Evolutionary conservation across 345 rosid species (phyloP).

Genomic region (Linum lewisii): DNA sequence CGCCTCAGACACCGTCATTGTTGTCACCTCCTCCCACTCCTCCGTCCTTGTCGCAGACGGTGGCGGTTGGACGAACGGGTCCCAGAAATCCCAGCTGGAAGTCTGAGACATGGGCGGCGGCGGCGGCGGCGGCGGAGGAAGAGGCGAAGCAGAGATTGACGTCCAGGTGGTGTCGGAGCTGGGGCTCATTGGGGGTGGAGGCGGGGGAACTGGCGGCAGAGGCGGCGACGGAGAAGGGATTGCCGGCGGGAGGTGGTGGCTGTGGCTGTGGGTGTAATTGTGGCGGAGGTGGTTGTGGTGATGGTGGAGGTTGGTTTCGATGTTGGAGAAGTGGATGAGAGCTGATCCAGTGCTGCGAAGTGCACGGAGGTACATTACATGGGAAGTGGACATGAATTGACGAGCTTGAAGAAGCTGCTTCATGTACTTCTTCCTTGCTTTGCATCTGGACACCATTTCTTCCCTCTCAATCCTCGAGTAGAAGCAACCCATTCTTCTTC

Average conservation of each 20-base stretch:
- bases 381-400: constrained; percentile 69
- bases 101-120: constrained; percentile 62
- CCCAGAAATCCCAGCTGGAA: constrained; percentile 92
- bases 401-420: constrained; percentile 77
- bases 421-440: constrained; percentile 80
- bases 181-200: constrained; percentile 64
- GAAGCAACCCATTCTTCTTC: constrained; percentile 64
- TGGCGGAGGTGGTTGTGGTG: constrained; percentile 34
- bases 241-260: constrained; percentile 20
- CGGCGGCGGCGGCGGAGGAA: constrained; percentile 48
- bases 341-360: constrained; percentile 78
- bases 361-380: constrained; percentile 82
- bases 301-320: constrained; percentile 55
- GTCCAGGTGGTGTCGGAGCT: constrained; percentile 80
- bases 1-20: constrained; percentile 29
- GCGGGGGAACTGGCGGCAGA: constrained; percentile 28
- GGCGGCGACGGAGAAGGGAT: constrained; percentile 12
- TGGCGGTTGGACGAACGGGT: constrained; percentile 52
- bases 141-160: constrained; percentile 24
- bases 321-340: constrained; percentile 60
- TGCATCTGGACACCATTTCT: constrained; percentile 82
- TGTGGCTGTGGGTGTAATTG: constrained; percentile 14
- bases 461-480: constrained; percentile 68
- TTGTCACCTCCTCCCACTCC: constrained; percentile 61
- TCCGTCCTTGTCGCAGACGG: constrained; percentile 38